phyloP scores from a whole-genome alignment of 768 basidiomycete genomes.

The Lactifluus hygrophoroides region DNA sequence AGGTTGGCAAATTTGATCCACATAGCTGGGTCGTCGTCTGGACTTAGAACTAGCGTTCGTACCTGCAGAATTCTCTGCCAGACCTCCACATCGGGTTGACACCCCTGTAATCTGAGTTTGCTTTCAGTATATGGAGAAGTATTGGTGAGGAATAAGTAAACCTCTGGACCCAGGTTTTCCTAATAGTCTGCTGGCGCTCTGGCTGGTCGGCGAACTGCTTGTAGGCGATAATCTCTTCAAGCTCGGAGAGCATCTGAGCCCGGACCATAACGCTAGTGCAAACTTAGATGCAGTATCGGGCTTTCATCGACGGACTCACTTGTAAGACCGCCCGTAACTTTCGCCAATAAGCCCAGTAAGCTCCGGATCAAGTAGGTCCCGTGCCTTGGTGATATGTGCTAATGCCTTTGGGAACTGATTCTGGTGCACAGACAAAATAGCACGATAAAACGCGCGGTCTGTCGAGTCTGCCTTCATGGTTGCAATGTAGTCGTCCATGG shows the following conservation, averaged over 20 bases:
- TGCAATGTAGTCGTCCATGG: slow-evolving; percentile 94
- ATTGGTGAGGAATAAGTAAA: slow-evolving; percentile 27
- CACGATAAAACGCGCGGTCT: slow-evolving; percentile 92
- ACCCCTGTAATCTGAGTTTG: slow-evolving; percentile 75
- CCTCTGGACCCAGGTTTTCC: slow-evolving; percentile 98
- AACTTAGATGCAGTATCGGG: slow-evolving; percentile 5
- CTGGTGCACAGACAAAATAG: slow-evolving; percentile 92
- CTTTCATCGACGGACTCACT: slow-evolving; percentile 42
- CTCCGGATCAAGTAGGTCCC: slow-evolving; percentile 87
- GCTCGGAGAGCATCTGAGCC: slow-evolving; percentile 95
- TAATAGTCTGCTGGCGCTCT: slow-evolving; percentile 82
- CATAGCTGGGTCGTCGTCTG: slow-evolving; percentile 91
- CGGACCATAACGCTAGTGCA: slow-evolving; percentile 79
- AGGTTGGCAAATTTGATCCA: slow-evolving; percentile 99
- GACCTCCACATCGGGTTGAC: slow-evolving; percentile 96
- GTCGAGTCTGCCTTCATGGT: slow-evolving; percentile 91
- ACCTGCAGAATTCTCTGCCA: slow-evolving; percentile 99
- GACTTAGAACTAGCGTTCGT: slow-evolving; percentile 84
- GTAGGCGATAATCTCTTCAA: slow-evolving; percentile 95
- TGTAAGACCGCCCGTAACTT: slow-evolving; percentile 95
- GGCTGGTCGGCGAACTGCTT: slow-evolving; percentile 93
- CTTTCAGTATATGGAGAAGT: neutral
- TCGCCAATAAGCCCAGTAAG: slow-evolving; percentile 88
- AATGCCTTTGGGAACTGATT: slow-evolving; percentile 92
- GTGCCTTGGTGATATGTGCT: slow-evolving; percentile 82